Evolutionary conservation across 2,329 filamentous ascomycete genomes (phyloP).

Genomic region (Microcyclosporella mali): DNA sequence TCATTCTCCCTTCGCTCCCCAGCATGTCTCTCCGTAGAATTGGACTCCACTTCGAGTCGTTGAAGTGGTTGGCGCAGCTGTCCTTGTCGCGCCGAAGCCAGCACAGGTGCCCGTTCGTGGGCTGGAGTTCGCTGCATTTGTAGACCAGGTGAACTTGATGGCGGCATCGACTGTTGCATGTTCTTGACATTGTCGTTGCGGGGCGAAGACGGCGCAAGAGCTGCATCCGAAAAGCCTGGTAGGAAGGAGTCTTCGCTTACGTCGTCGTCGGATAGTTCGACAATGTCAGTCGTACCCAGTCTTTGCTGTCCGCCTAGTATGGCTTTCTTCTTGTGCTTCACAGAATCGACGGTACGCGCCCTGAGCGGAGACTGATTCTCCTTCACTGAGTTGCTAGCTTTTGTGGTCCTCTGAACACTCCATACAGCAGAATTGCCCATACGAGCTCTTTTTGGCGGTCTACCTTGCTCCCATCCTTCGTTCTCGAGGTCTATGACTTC

Average conservation of each 20-base stretch:
- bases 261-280: conserved; percentile 34
- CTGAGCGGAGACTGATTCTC: conserved; percentile 18
- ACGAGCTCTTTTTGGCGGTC: conserved; percentile 37
- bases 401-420: conserved; percentile 17
- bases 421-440: conserved; percentile 16
- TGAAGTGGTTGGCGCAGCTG: no score
- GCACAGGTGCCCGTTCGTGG: no score
- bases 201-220: conserved; percentile 20
- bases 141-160: conserved; percentile 33
- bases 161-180: neutral
- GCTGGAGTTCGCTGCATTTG: conserved; percentile 11
- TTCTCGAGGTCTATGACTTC: conserved; percentile 31
- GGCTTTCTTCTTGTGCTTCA: conserved; percentile 17
- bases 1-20: no score
- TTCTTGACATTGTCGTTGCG: conserved; percentile 4
- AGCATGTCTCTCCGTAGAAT: no score
- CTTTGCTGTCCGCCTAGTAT: conserved; percentile 14
- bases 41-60: no score
- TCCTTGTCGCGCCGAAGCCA: no score
- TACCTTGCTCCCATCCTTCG: conserved; percentile 28
- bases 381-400: conserved; percentile 4
- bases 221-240: conserved; percentile 24
- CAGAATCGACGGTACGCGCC: conserved; percentile 26
- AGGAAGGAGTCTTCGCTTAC: conserved; percentile 21
- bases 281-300: conserved; percentile 28